Evolutionary conservation across 2,329 filamentous ascomycete species (phyloP).

Genomic region (Aspergillus sp.): DNA sequence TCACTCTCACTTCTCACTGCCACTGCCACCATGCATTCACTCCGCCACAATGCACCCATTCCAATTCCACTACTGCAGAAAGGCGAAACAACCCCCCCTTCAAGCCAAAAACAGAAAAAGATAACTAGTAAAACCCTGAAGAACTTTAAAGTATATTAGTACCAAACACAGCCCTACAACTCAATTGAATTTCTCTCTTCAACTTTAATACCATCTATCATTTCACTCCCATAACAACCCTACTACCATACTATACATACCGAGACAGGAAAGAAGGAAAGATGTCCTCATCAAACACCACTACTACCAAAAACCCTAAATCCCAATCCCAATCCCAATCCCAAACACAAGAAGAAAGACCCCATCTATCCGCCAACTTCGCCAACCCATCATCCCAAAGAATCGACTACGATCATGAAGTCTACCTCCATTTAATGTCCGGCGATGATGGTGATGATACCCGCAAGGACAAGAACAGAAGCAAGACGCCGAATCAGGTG

Average conservation of each 20-base stretch:
- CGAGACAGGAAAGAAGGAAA: background rate
- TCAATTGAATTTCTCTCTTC: background rate
- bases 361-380: constrained; percentile 51
- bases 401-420: constrained; percentile 36
- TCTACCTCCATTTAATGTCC: constrained; percentile 31
- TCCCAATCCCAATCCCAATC: background rate
- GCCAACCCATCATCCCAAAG: constrained; percentile 16
- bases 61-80: background rate
- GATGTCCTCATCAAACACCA: background rate
- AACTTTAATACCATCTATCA: too few relatives aligned
- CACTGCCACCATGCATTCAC: constrained; percentile 5
- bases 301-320: background rate
- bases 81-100: background rate
- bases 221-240: background rate
- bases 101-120: too few relatives aligned
- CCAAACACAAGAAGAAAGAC: constrained; percentile 34
- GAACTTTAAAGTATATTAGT: too few relatives aligned
- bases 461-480: constrained; percentile 11
- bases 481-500: constrained; percentile 33
- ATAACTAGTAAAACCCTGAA: too few relatives aligned
- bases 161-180: background rate
- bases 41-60: constrained; percentile 4
- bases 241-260: too few relatives aligned
- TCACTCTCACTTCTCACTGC: background rate
- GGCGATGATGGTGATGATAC: constrained; percentile 13